Evolutionary conservation across 495 filamentous ascomycete species (phyloP).

Genomic region (Neurospora sp.): DNA sequence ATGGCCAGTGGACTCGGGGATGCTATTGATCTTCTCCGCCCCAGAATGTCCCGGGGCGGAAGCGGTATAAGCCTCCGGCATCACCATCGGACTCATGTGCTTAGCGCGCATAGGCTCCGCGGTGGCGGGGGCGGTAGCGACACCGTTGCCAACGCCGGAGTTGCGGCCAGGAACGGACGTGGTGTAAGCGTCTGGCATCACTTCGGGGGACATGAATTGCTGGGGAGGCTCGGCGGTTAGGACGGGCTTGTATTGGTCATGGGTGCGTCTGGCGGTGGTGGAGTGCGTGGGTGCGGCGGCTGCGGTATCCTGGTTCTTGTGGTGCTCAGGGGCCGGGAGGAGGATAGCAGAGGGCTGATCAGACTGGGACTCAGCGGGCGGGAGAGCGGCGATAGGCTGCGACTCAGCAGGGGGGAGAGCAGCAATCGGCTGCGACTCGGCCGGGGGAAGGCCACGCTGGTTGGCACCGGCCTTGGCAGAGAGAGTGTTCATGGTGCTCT

Average conservation of each 20-base stretch:
- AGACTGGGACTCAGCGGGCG: background rate
- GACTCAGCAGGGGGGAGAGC: background rate
- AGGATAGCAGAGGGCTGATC: background rate
- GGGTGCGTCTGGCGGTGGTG: background rate
- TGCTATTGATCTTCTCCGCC: background rate
- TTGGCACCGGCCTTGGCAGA: background rate
- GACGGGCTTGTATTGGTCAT: background rate
- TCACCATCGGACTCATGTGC: constrained; percentile 1
- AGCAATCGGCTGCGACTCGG: background rate
- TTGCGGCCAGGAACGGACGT: background rate
- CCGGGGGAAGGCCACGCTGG: background rate
- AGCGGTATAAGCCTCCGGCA: background rate
- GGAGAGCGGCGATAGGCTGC: background rate
- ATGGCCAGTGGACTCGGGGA: background rate
- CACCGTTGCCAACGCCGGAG: background rate
- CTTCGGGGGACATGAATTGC: constrained; percentile 13
- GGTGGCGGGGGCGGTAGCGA: background rate
- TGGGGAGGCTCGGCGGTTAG: background rate
- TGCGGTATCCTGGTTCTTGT: background rate
- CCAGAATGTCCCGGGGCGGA: background rate
- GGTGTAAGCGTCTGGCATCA: constrained; percentile 12
- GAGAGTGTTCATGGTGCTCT: background rate
- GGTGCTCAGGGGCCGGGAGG: background rate
- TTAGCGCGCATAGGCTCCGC: background rate
- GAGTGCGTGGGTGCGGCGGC: background rate